A percentile compares a stretch with the other conserved stretches of the same genome.
Conservation (phyloP, 768 basidiomycete genomes). For the Leccinum fibrillosum region DNA sequence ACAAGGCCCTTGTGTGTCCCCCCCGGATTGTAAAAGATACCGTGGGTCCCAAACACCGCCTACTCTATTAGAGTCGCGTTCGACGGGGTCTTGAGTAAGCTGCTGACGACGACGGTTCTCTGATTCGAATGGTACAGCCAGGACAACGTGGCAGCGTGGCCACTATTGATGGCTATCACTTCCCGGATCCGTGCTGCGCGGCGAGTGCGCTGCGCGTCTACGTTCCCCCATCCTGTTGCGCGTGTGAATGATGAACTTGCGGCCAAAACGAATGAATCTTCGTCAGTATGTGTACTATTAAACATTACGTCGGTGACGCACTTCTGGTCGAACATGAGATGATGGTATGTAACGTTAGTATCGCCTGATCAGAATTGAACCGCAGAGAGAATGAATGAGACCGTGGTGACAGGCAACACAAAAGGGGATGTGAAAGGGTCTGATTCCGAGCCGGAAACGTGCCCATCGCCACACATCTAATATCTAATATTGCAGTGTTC, state of each 20-base stretch:
- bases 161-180: constrained; percentile 8
- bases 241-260: constrained; percentile 15
- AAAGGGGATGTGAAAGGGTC: neutral
- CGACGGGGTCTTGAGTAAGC: constrained; percentile 13
- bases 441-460: neutral
- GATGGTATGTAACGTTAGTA: neutral
- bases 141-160: constrained; percentile 10
- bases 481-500: neutral
- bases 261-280: neutral
- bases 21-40: neutral
- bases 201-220: constrained; percentile 1
- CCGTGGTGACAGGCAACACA: neutral
- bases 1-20: neutral
- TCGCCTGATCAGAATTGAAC: neutral
- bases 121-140: constrained; percentile 10
- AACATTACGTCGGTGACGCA: constrained; percentile 13
- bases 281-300: neutral
- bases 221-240: neutral
- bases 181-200: constrained; percentile 3
- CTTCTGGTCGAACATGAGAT: neutral
- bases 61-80: constrained; percentile 10
- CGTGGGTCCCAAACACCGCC: constrained; percentile 3
- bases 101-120: neutral
- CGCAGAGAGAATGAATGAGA: neutral
- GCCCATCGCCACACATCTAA: neutral